Evolutionary conservation across 148 eudicot genomes (phyloP), one percentile per base, ranked within the genome.

Genomic region (Nepenthes gracilis): DNA sequence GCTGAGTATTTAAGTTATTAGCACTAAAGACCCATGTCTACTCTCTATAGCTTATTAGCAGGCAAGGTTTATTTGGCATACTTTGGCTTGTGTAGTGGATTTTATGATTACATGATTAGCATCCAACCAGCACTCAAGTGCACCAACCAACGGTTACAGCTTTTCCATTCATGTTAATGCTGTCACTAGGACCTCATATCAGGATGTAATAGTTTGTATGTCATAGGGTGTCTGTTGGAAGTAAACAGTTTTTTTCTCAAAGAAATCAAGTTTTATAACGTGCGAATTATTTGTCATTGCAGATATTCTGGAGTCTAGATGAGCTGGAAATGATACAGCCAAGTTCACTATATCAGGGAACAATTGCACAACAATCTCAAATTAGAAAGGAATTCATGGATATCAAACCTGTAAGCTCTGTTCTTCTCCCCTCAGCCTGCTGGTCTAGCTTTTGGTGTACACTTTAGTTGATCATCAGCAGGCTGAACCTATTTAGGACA

Each of bases 231-330:
- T 52, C 54, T 1, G 12, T 14, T 2, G n/a, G 5, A 5, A 13
- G 15, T 5, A 12, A 32, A 13, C 32, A 12, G 5, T 45, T 55
- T 35, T 34, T 43, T 34, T 23, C 23, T 23, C 23, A 23, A 23
- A 23, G 23, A 23, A 23, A 23, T 23, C 23, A 23, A 14, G 43
- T 58, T 69, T 49, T 36, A 37, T 33, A 9, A 10, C 38, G 33
- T 66, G 58, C 1, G 3, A 9, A 23, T 38, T 11, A 57, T 67
- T 67, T 57, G 43, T 66, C 53, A 3, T 66, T 69, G 49, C 66
- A 87, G 95, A 67, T 84, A 70, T 86, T 86, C 69, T 90, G 97
- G 97, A 78, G 73, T 47, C 70, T 71, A 6, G 65, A 62, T 58
- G 95, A 90, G 64, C 60, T 90, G 65, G 71, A 80, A 76, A 86